A percentile compares a stretch with the other conserved stretches of the same genome.
Evolutionary conservation across 2,329 filamentous ascomycete species (phyloP).

Genomic region (Trichoderma gracile): DNA sequence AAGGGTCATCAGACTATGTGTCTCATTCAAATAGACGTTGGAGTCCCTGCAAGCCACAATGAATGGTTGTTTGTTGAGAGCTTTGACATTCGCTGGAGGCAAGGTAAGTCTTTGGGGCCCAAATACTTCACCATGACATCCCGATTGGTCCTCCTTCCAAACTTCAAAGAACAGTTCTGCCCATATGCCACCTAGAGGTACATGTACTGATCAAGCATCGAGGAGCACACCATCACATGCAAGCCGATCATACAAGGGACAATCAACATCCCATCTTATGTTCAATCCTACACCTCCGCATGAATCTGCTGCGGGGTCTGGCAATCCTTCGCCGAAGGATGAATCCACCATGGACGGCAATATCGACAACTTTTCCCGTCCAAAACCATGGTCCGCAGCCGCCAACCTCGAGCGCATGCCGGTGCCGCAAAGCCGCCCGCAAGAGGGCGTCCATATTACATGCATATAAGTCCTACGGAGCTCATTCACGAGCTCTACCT

Average conservation of each 20-base stretch:
- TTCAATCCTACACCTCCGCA: background rate
- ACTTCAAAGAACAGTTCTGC: too few relatives aligned
- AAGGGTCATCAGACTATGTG: background rate
- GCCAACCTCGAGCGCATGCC: background rate
- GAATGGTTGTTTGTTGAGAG: too few relatives aligned
- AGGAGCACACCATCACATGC: background rate
- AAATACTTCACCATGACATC: too few relatives aligned
- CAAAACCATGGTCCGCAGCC: background rate
- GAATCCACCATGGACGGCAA: background rate
- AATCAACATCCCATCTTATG: constrained; percentile 11
- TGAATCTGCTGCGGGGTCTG: background rate
- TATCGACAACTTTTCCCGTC: background rate
- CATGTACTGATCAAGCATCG: too few relatives aligned
- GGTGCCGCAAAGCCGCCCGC: constrained; percentile 8
- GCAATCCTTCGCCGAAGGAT: constrained; percentile 7
- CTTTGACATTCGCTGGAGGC: too few relatives aligned
- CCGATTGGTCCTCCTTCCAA: too few relatives aligned
- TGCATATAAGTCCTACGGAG: background rate
- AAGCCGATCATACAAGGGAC: background rate
- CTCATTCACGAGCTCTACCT: background rate
- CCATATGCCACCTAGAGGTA: too few relatives aligned
- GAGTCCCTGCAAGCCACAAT: too few relatives aligned
- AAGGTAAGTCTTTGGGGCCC: too few relatives aligned
- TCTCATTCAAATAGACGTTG: background rate
- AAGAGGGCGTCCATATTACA: constrained; percentile 6